phyloP scores from a whole-genome alignment of 2,329 filamentous ascomycete species.

The Botryosphaeria dothidea region DNA sequence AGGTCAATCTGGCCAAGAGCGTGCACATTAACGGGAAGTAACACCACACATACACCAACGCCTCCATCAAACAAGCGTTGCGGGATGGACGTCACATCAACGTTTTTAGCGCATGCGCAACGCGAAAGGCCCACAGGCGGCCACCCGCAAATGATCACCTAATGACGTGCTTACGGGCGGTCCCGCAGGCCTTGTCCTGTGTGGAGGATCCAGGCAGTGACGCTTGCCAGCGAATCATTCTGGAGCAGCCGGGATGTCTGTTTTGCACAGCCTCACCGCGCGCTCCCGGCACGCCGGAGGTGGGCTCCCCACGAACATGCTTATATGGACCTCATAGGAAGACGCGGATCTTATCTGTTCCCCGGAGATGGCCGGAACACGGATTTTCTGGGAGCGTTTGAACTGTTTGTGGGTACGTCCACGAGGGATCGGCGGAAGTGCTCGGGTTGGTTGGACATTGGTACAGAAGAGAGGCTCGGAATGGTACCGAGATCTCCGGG shows the following conservation, averaged over 20 bases:
- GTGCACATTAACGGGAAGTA: too few species aligned
- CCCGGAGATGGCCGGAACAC: neutral
- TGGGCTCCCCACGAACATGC: neutral
- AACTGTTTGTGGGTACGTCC: neutral
- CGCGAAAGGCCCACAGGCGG: neutral
- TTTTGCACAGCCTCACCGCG: conserved; percentile 2
- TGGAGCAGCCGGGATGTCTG: too few species aligned
- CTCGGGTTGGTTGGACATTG: too few species aligned
- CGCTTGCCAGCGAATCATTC: neutral
- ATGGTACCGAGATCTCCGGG: too few species aligned
- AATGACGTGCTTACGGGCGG: neutral
- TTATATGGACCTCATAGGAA: neutral
- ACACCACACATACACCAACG: too few species aligned
- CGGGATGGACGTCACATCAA: neutral
- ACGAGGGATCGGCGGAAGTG: too few species aligned
- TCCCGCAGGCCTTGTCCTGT: neutral
- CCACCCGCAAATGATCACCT: neutral
- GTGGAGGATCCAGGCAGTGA: neutral
- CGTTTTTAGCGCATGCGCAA: neutral
- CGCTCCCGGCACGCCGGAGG: neutral
- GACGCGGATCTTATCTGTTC: neutral
- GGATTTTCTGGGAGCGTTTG: neutral
- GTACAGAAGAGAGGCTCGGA: too few species aligned
- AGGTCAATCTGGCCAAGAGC: too few species aligned
- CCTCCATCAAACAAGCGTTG: neutral